Percentiles rank a stretch among this genome's conserved stretches.
Conservation (phyloP, 495 filamentous ascomycete species). For the Neurospora tetrasperma region DNA sequence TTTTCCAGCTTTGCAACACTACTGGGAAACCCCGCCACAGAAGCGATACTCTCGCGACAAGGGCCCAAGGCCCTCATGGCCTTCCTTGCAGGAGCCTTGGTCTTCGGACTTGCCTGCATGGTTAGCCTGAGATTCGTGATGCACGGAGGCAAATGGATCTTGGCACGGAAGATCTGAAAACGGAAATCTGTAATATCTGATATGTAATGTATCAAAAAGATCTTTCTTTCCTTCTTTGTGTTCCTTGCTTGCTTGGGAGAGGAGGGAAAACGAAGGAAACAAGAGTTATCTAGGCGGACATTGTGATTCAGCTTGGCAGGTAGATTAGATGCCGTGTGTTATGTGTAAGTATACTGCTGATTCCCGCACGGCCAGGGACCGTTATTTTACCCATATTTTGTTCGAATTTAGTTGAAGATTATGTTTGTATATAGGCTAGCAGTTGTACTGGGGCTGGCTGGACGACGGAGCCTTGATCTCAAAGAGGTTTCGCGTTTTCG, state of each 20-base stretch:
- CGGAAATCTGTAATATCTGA: not conserved
- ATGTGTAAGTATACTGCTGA: not conserved
- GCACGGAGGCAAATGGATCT: not conserved
- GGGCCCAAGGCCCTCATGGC: constrained; percentile 11
- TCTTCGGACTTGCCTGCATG: constrained; percentile 9
- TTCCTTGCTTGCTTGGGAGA: not conserved
- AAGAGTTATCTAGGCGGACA: not conserved
- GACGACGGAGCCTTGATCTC: not conserved
- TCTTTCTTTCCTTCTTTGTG: not conserved
- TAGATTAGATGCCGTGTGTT: not conserved
- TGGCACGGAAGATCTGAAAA: not conserved
- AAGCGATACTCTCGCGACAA: constrained; percentile 10
- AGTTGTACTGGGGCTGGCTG: not conserved
- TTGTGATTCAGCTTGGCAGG: not conserved
- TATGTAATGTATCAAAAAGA: not conserved
- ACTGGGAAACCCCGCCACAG: constrained; percentile 19
- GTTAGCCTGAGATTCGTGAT: not conserved
- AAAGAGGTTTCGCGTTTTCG: not conserved
- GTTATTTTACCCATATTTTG: not conserved
- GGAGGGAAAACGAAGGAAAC: not conserved
- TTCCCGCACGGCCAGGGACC: not conserved
- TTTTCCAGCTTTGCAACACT: constrained; percentile 18
- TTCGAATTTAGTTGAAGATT: not conserved
- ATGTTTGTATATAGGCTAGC: not conserved
- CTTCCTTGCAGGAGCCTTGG: constrained; percentile 18